These are phyloP conservation scores for Pleurotus tuber-regium DNA, from an alignment of 768 basidiomycete species.

Conservation along the genomic window DNA sequence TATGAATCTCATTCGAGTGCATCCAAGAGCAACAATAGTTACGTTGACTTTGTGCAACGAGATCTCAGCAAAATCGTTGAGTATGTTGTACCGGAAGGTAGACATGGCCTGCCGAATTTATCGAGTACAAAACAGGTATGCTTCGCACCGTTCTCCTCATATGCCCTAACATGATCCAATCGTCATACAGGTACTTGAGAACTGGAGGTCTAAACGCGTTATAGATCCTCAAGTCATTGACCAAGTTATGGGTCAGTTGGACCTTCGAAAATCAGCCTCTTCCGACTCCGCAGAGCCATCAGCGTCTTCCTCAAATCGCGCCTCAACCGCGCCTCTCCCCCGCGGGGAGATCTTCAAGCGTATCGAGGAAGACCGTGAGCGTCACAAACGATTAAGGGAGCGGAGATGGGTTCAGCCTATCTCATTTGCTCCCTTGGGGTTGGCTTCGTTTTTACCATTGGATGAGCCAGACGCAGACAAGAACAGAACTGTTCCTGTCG, in stretches of 20 bases:
- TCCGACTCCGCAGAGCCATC: slow-evolving; percentile 17
- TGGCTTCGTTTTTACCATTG: slow-evolving; percentile 62
- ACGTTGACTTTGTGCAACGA: slow-evolving; percentile 74
- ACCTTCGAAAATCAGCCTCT: slow-evolving; percentile 33
- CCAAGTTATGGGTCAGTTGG: slow-evolving; percentile 56
- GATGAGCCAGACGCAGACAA: slow-evolving; percentile 45
- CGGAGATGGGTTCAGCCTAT: slow-evolving; percentile 88
- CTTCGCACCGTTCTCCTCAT: not conserved
- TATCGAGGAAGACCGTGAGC: slow-evolving; percentile 90
- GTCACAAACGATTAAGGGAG: slow-evolving; percentile 89
- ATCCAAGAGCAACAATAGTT: slow-evolving; percentile 43
- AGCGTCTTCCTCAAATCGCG: slow-evolving; percentile 21
- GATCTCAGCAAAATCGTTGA: slow-evolving; percentile 79
- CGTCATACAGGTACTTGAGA: slow-evolving; percentile 75
- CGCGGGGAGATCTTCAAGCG: slow-evolving; percentile 76
- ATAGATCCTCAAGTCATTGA: slow-evolving; percentile 79
- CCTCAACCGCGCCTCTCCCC: slow-evolving; percentile 38
- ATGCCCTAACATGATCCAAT: not conserved
- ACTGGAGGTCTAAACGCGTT: slow-evolving; percentile 83
- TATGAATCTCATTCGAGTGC: slow-evolving; percentile 25
- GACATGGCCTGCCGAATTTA: slow-evolving; percentile 84
- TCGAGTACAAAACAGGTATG: slow-evolving; percentile 83
- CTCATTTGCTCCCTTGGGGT: slow-evolving; percentile 45
- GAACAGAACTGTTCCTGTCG: slow-evolving; percentile 60
- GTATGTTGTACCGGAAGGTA: slow-evolving; percentile 84